phyloP scores from a whole-genome alignment of 768 basidiomycete genomes.

The Boletus speciosus region DNA sequence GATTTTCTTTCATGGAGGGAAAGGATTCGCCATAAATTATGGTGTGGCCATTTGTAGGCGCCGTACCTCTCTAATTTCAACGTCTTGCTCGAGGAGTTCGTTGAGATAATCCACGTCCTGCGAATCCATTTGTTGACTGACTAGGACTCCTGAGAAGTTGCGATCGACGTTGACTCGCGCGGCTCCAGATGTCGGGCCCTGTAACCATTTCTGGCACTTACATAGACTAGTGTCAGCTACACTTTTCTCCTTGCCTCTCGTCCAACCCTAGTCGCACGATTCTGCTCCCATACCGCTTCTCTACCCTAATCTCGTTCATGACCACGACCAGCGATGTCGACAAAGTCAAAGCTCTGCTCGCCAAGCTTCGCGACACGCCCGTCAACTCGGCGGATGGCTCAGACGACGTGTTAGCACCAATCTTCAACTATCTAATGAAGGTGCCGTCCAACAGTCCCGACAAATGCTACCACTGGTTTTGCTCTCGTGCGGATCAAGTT shows the following conservation, averaged over 20 bases:
- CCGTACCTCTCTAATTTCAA: slow-evolving; percentile 61
- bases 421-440: slow-evolving; percentile 55
- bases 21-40: neutral
- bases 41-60: neutral
- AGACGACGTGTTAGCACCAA: slow-evolving; percentile 44
- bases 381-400: slow-evolving; percentile 47
- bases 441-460: slow-evolving; percentile 38
- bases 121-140: slow-evolving; percentile 46
- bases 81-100: slow-evolving; percentile 57
- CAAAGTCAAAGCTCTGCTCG: slow-evolving; percentile 49
- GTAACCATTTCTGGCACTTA: slow-evolving; percentile 12
- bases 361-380: slow-evolving; percentile 55
- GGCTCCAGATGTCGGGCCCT: neutral
- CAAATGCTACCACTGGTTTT: slow-evolving; percentile 74
- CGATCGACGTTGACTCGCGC: slow-evolving; percentile 5
- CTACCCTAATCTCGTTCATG: slow-evolving; percentile 17
- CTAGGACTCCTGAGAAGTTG: neutral
- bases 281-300: neutral
- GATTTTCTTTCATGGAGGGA: slow-evolving; percentile 56
- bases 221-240: too few relatives aligned
- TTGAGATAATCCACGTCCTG: slow-evolving; percentile 57
- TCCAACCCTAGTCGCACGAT: neutral
- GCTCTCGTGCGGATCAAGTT: slow-evolving; percentile 52
- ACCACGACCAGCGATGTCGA: slow-evolving; percentile 23
- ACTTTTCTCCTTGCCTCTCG: neutral